These are phyloP conservation scores for Linanthus parryae DNA, from an alignment of 148 eudicot genomes.

Conservation along the genomic window DNA sequence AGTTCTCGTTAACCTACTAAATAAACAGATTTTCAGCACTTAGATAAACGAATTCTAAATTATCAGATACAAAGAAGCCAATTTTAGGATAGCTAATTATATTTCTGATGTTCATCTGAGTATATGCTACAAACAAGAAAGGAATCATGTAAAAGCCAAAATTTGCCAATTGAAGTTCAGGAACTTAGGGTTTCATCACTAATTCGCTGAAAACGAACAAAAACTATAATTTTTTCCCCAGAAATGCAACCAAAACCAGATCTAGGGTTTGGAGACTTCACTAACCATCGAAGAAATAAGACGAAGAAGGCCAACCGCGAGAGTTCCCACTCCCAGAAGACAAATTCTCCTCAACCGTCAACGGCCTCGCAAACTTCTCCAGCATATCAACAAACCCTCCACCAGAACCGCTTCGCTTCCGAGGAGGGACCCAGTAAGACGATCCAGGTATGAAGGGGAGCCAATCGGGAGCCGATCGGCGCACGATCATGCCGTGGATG, in stretches of 20 bases:
- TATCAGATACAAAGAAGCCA: too few relatives aligned
- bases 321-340: constrained; percentile 16
- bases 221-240: not conserved
- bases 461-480: constrained; percentile 87
- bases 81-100: too few relatives aligned
- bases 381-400: constrained; percentile 38
- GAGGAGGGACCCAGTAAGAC: constrained; percentile 86
- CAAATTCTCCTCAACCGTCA: constrained; percentile 40
- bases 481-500: constrained; percentile 57
- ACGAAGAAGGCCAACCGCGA: constrained; percentile 59
- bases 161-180: not conserved
- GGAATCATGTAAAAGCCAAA: not conserved
- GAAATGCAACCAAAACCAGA: not conserved
- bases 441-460: constrained; percentile 78
- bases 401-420: constrained; percentile 2
- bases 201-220: too few relatives aligned
- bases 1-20: too few relatives aligned
- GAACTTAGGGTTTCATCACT: too few relatives aligned
- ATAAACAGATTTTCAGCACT: too few relatives aligned
- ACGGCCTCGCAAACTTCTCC: constrained; percentile 35
- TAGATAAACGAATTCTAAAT: too few relatives aligned
- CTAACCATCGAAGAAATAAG: constrained; percentile 45
- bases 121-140: not conserved
- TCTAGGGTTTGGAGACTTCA: not conserved
- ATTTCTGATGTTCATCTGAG: not conserved